Percentiles rank a stretch among this genome's conserved stretches.
These are phyloP conservation scores for Alternaria viburni DNA, from an alignment of 2,329 filamentous ascomycete genomes.

Conservation along the genomic window DNA sequence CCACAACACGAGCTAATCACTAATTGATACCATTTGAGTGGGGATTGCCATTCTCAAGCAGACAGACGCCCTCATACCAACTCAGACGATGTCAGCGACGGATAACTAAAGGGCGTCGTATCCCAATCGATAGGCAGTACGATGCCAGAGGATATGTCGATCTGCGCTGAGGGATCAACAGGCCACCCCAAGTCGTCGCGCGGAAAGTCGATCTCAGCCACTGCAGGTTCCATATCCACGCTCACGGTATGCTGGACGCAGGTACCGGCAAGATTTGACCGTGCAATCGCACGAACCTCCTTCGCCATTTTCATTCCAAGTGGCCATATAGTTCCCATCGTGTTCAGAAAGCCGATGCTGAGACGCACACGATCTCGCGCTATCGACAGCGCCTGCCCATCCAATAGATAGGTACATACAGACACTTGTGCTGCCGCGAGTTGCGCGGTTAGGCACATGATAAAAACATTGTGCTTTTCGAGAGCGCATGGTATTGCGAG, in stretches of 20 bases:
- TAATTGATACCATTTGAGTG: not conserved
- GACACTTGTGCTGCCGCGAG: constrained; percentile 56
- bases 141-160: constrained; percentile 43
- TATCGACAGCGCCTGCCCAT: constrained; percentile 65
- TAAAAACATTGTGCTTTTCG: constrained; percentile 66
- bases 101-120: constrained; percentile 13
- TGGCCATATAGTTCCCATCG: constrained; percentile 72
- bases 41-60: not conserved
- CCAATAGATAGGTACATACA: constrained; percentile 63
- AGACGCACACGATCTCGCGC: constrained; percentile 76
- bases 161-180: constrained; percentile 33
- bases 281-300: constrained; percentile 76
- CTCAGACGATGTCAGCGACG: constrained; percentile 17
- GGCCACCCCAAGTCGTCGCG: constrained; percentile 40
- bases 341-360: constrained; percentile 75
- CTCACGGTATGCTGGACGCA: constrained; percentile 13
- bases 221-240: constrained; percentile 14
- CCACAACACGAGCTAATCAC: not conserved
- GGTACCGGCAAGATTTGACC: constrained; percentile 62
- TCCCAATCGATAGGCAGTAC: constrained; percentile 32
- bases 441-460: constrained; percentile 36
- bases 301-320: constrained; percentile 72
- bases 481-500: constrained; percentile 75
- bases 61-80: constrained; percentile 2
- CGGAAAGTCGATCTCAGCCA: constrained; percentile 32